Percentiles rank a stretch among this genome's conserved stretches.
Conservation (phyloP, 352 stramenopile species). For the Pythium brachiatum region DNA sequence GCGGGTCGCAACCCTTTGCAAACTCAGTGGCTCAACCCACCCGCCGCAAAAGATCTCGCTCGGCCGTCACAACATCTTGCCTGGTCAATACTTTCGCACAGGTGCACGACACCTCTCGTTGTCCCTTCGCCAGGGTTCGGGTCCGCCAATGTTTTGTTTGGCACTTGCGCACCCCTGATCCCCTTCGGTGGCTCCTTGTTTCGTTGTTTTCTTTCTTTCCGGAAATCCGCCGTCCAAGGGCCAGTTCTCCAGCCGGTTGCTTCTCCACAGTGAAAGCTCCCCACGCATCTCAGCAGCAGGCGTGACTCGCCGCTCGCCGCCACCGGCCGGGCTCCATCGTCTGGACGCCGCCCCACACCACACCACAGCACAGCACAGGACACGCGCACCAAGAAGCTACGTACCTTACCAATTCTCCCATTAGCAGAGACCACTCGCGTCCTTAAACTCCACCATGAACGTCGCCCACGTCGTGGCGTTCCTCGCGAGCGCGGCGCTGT, state of each 20-base stretch:
- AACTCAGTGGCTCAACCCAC: constrained; percentile 1
- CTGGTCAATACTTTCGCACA: not conserved
- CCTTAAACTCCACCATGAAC: not conserved
- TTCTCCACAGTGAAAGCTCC: not conserved
- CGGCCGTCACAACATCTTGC: not conserved
- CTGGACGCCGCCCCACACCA: not conserved
- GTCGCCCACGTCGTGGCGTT: constrained; percentile 12
- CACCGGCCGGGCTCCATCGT: not conserved
- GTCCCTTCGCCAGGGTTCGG: not conserved
- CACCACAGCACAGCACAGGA: too few relatives aligned
- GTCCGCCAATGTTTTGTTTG: not conserved
- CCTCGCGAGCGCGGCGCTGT: constrained; percentile 11
- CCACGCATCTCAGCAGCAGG: constrained; percentile 12
- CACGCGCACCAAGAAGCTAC: not conserved
- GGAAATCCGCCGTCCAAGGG: not conserved
- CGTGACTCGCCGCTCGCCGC: not conserved
- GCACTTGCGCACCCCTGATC: not conserved
- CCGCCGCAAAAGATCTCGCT: not conserved
- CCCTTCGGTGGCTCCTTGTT: not conserved
- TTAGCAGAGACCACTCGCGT: not conserved
- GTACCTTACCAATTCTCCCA: too few relatives aligned
- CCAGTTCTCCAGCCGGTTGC: constrained; percentile 3
- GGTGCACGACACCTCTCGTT: not conserved
- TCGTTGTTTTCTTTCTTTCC: not conserved
- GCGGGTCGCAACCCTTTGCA: not conserved